These are phyloP conservation scores for Penicilliopsis zonata DNA, from an alignment of 495 filamentous ascomycete genomes.

Conservation along the genomic window DNA sequence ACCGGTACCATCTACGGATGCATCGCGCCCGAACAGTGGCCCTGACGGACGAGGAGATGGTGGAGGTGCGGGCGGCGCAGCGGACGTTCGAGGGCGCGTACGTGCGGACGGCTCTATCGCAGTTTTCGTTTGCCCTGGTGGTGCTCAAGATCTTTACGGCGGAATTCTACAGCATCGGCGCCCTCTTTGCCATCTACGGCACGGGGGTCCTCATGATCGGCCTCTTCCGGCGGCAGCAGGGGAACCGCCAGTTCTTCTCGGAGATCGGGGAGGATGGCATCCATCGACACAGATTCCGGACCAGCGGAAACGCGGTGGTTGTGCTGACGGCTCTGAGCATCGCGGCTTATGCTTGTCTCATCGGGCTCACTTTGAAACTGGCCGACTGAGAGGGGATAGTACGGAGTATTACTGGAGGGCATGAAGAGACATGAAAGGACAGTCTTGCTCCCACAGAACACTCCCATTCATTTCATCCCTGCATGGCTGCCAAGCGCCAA, in stretches of 20 bases:
- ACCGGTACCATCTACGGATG: constrained; percentile 49
- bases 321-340: constrained; percentile 72
- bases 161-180: constrained; percentile 90
- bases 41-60: constrained; percentile 70
- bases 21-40: constrained; percentile 80
- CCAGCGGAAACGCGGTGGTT: constrained; percentile 69
- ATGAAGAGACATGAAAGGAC: too few species aligned
- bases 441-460: too few species aligned
- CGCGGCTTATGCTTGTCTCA: constrained; percentile 66
- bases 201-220: constrained; percentile 70
- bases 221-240: constrained; percentile 72
- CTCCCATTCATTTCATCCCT: too few species aligned
- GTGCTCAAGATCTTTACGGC: constrained; percentile 93
- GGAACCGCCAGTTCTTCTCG: constrained; percentile 87
- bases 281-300: constrained; percentile 69
- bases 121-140: constrained; percentile 90
- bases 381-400: constrained; percentile 15
- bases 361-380: constrained; percentile 60
- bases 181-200: constrained; percentile 84
- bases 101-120: constrained; percentile 81
- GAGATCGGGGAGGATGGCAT: constrained; percentile 57
- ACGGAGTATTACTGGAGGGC: too few species aligned
- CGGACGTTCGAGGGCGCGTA: constrained; percentile 97
- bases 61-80: constrained; percentile 89
- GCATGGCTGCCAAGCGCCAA: constrained; percentile 30